Percentiles rank a stretch among this genome's conserved stretches.
Conservation (phyloP, 164 flowering plant species). For the Cinnamomum chago region DNA sequence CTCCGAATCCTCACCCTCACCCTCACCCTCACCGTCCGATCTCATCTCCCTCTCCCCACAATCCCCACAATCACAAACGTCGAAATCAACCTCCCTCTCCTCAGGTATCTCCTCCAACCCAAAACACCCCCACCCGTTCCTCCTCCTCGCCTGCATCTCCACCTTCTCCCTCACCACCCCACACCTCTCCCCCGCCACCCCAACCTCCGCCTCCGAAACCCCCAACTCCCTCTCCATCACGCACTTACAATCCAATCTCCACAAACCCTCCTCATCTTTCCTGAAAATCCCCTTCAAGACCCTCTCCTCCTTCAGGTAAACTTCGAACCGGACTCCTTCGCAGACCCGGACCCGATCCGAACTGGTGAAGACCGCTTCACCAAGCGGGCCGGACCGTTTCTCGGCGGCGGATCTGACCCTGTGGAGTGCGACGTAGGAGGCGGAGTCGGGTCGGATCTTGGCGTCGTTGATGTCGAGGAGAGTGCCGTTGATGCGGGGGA, state of each 20-base stretch:
- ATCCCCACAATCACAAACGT: conserved; percentile 11
- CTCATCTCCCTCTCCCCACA: conserved; percentile 9
- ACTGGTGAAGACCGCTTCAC: conserved; percentile 31
- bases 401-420: conserved; percentile 25
- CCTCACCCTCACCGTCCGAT: conserved; percentile 18
- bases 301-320: conserved; percentile 49
- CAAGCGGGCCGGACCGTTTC: background rate
- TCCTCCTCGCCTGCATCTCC: conserved; percentile 34
- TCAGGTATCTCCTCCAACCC: conserved; percentile 76
- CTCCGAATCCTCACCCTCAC: background rate
- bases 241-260: conserved; percentile 51
- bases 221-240: conserved; percentile 26
- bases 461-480: conserved; percentile 40
- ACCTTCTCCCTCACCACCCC: conserved; percentile 43
- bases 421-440: conserved; percentile 57
- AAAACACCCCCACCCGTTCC: conserved; percentile 13
- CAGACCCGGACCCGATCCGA: conserved; percentile 42
- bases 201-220: conserved; percentile 38
- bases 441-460: conserved; percentile 40
- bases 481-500: conserved; percentile 45
- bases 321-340: conserved; percentile 61
- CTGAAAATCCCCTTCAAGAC: conserved; percentile 49
- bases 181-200: conserved; percentile 44
- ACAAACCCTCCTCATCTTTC: conserved; percentile 31
- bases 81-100: conserved; percentile 40